A percentile compares a stretch with the other conserved stretches of the same genome.
phyloP scores from a whole-genome alignment of 805 yeast species.

The Ogataea nitratoaversa region DNA sequence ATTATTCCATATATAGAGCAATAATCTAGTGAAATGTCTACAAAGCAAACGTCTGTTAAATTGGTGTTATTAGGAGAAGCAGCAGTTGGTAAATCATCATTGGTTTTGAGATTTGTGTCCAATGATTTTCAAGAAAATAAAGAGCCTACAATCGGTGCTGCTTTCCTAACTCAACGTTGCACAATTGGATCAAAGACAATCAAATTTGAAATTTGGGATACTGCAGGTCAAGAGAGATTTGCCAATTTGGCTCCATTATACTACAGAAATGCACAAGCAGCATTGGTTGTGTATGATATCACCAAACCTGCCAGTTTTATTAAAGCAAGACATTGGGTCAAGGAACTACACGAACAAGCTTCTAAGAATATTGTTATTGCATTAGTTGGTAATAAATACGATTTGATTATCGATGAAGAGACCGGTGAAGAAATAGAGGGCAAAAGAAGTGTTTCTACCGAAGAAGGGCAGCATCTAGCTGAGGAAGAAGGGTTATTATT shows the following conservation, averaged over 20 bases:
- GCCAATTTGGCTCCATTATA: slow-evolving; percentile 96
- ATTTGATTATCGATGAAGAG: slow-evolving; percentile 54
- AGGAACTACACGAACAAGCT: slow-evolving; percentile 93
- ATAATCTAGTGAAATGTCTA: slow-evolving; percentile 16
- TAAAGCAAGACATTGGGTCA: slow-evolving; percentile 98
- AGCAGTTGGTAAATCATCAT: slow-evolving; percentile 94
- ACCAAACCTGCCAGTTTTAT: slow-evolving; percentile 93
- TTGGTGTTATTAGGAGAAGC: slow-evolving; percentile 94
- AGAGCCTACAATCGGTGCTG: slow-evolving; percentile 98
- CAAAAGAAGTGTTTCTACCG: slow-evolving; percentile 72
- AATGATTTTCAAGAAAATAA: slow-evolving; percentile 96
- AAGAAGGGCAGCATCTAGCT: slow-evolving; percentile 84
- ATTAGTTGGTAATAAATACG: slow-evolving; percentile 88
- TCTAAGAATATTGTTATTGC: slow-evolving; percentile 90
- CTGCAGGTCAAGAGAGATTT: slow-evolving; percentile 97
- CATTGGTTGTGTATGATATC: slow-evolving; percentile 90
- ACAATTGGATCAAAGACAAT: slow-evolving; percentile 80
- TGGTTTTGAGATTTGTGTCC: slow-evolving; percentile 87
- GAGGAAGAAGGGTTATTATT: slow-evolving; percentile 87
- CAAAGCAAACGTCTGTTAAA: slow-evolving; percentile 66
- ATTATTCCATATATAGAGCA: neutral
- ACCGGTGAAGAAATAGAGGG: slow-evolving; percentile 46
- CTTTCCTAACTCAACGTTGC: slow-evolving; percentile 91
- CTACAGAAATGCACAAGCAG: slow-evolving; percentile 96
- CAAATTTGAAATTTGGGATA: slow-evolving; percentile 93